A percentile compares a stretch with the other conserved stretches of the same genome.
Evolutionary conservation across 129 eudicot species (phyloP).

Genomic region (Artemisia tridentata): DNA sequence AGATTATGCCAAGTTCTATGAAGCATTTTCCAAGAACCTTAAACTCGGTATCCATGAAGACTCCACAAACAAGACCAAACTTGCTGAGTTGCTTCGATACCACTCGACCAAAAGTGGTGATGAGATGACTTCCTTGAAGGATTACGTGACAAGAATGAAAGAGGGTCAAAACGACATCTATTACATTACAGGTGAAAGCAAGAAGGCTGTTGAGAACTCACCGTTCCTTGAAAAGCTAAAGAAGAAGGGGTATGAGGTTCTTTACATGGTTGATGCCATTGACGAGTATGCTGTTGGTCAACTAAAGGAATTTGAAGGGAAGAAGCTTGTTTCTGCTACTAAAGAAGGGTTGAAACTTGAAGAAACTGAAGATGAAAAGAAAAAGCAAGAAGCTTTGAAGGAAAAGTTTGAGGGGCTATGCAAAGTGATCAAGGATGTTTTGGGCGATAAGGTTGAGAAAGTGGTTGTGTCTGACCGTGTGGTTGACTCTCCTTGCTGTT

Average conservation of each 20-base stretch:
- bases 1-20: slow-evolving; percentile 54
- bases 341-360: too few relatives aligned
- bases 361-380: too few relatives aligned
- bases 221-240: slow-evolving; percentile 31
- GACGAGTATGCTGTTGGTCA: neutral
- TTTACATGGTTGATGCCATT: neutral
- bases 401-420: too few relatives aligned
- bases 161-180: slow-evolving; percentile 50
- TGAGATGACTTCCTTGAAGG: slow-evolving; percentile 35
- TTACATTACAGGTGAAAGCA: slow-evolving; percentile 58
- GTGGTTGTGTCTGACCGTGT: too few relatives aligned
- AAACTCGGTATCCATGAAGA: slow-evolving; percentile 72
- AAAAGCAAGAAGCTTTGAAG: too few relatives aligned
- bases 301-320: neutral
- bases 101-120: too few relatives aligned
- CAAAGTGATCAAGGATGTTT: too few relatives aligned
- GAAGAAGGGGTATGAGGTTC: neutral
- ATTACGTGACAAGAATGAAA: slow-evolving; percentile 55
- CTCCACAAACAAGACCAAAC: slow-evolving; percentile 24
- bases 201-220: slow-evolving; percentile 53
- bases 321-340: too few relatives aligned
- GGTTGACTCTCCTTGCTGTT: too few relatives aligned
- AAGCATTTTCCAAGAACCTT: slow-evolving; percentile 39
- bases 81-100: too few relatives aligned
- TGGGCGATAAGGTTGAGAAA: too few relatives aligned